phyloP scores from a whole-genome alignment of 306 rosid species.

The Vicia villosa region DNA sequence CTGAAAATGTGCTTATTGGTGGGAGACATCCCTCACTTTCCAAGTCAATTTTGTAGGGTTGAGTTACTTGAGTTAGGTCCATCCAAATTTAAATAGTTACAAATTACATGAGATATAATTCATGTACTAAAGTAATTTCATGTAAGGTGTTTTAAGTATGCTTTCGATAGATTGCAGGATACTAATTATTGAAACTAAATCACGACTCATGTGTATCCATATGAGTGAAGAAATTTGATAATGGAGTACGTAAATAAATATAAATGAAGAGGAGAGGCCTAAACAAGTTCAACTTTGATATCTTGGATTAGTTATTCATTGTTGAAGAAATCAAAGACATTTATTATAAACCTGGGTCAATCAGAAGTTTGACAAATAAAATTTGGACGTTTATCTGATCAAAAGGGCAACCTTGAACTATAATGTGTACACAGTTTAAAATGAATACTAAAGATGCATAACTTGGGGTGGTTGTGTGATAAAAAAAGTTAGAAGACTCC shows the following conservation, averaged over 20 bases:
- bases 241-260: neutral
- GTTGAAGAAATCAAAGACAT: neutral
- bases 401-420: conserved; percentile 2
- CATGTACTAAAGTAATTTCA: neutral
- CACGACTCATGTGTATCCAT: neutral
- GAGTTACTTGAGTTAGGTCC: no score
- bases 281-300: conserved; percentile 17
- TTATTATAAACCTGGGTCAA: neutral
- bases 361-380: neutral
- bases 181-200: conserved; percentile 3
- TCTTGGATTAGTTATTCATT: neutral
- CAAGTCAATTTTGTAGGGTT: neutral
- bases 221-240: neutral
- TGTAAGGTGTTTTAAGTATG: neutral
- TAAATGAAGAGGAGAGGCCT: neutral
- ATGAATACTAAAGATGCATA: neutral
- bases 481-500: neutral
- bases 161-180: neutral
- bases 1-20: neutral
- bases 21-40: neutral
- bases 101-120: neutral
- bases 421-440: neutral
- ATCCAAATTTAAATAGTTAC: no score
- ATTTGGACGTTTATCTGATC: neutral
- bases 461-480: neutral